Conservation (phyloP, 257 asterid genomes). For the Gardenia jasminoides region DNA sequence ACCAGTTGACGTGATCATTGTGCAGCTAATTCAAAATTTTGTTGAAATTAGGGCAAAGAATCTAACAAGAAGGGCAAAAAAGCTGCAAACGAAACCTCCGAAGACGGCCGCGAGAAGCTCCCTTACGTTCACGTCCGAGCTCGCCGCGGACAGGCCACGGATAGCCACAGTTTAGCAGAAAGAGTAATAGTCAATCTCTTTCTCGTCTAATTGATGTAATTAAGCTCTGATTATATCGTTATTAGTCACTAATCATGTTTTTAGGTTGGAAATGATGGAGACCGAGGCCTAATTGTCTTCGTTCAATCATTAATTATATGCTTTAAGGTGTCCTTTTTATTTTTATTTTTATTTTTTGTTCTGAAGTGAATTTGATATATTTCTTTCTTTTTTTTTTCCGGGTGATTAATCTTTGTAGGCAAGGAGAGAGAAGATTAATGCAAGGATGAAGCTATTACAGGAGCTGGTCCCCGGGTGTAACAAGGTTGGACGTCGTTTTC, state of each 20-base stretch:
- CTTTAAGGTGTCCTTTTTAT: neutral
- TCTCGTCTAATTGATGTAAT: constrained; percentile 5
- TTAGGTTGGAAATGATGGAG: constrained; percentile 16
- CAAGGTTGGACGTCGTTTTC: constrained; percentile 69
- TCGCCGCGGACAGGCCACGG: constrained; percentile 97
- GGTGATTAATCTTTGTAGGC: constrained; percentile 47
- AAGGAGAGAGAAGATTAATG: constrained; percentile 97
- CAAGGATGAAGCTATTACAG: constrained; percentile 88
- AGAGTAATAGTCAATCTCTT: constrained; percentile 48
- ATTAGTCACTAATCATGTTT: constrained; percentile 6
- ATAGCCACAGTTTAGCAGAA: constrained; percentile 98
- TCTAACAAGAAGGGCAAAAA: constrained; percentile 65
- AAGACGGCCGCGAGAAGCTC: constrained; percentile 60
- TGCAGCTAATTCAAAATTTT: neutral
- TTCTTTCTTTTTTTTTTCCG: neutral
- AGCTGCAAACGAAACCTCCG: constrained; percentile 42
- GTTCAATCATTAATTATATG: neutral
- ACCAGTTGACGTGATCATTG: neutral
- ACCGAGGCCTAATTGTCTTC: neutral
- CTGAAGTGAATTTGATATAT: neutral
- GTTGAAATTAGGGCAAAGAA: constrained; percentile 50
- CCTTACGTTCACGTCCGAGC: constrained; percentile 92
- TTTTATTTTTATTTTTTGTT: too few species aligned
- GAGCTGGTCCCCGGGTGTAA: constrained; percentile 99
- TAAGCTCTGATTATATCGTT: constrained; percentile 16